Percentiles rank a stretch among this genome's conserved stretches.
These are phyloP conservation scores for Tylopilus rubrobrunneus DNA, from an alignment of 768 basidiomycete genomes.

Conservation along the genomic window DNA sequence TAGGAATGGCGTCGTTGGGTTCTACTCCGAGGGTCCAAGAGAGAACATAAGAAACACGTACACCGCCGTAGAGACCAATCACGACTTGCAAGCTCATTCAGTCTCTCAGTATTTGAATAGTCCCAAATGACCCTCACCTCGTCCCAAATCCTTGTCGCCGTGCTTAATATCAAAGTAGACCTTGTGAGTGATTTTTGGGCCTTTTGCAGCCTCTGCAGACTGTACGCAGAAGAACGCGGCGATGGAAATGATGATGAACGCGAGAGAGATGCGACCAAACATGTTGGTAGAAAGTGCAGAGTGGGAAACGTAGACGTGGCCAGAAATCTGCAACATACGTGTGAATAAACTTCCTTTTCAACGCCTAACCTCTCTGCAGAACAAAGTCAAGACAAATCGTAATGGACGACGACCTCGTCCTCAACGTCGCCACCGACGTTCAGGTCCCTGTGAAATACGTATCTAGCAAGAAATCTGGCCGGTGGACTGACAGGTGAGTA, in stretches of 20 bases:
- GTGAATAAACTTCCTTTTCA: constrained; percentile 26
- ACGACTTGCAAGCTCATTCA: constrained; percentile 47
- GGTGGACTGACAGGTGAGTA: constrained; percentile 75
- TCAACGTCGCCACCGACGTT: constrained; percentile 58
- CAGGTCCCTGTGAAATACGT: constrained; percentile 26
- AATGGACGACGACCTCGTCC: constrained; percentile 58
- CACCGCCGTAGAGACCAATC: constrained; percentile 89
- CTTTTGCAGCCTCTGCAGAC: constrained; percentile 76
- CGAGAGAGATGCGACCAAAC: constrained; percentile 61
- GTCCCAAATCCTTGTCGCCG: constrained; percentile 81
- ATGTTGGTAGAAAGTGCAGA: constrained; percentile 24
- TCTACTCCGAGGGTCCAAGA: neutral
- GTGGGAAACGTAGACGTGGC: constrained; percentile 25
- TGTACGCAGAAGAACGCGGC: constrained; percentile 69
- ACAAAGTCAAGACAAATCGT: too few relatives aligned
- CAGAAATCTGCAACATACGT: constrained; percentile 1
- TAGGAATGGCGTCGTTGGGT: constrained; percentile 25
- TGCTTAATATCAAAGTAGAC: constrained; percentile 95
- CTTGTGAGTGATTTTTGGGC: constrained; percentile 87
- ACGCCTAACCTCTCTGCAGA: too few relatives aligned
- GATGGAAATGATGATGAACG: constrained; percentile 58
- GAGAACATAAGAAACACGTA: constrained; percentile 33
- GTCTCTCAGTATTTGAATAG: neutral
- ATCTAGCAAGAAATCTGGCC: constrained; percentile 50
- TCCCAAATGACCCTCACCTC: constrained; percentile 48